A percentile compares a stretch with the other conserved stretches of the same genome.
Evolutionary conservation across 768 basidiomycete species (phyloP).

Genomic region (Crucibulum laeve): DNA sequence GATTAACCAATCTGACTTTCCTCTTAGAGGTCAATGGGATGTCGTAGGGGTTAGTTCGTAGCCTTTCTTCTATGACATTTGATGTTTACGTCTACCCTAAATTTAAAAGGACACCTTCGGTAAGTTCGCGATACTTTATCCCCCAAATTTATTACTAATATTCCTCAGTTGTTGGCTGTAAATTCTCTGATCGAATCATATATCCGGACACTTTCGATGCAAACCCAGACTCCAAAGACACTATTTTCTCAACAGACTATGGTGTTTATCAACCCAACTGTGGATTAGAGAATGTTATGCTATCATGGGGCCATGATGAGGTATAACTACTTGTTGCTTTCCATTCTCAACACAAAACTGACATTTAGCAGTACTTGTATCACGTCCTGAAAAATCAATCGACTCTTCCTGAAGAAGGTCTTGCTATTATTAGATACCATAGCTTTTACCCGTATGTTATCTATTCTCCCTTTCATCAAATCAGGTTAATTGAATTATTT

Average conservation of each 20-base stretch:
- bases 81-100: slow-evolving; percentile 1
- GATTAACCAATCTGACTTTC: not conserved
- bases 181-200: slow-evolving; percentile 69
- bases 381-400: slow-evolving; percentile 63
- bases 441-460: slow-evolving; percentile 73
- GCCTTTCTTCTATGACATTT: not conserved
- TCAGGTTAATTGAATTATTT: not conserved
- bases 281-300: slow-evolving; percentile 71
- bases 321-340: slow-evolving; percentile 22
- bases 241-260: slow-evolving; percentile 55
- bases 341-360: not conserved
- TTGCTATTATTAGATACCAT: slow-evolving; percentile 77
- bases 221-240: slow-evolving; percentile 58
- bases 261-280: slow-evolving; percentile 68
- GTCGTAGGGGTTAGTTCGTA: slow-evolving; percentile 62
- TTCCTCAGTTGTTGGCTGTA: slow-evolving; percentile 59
- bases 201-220: slow-evolving; percentile 59
- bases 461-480: slow-evolving; percentile 3
- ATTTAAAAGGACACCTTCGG: slow-evolving; percentile 24
- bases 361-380: slow-evolving; percentile 65
- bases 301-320: slow-evolving; percentile 82
- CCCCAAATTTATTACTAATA: not conserved
- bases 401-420: slow-evolving; percentile 57
- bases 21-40: slow-evolving; percentile 67
- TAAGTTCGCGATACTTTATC: slow-evolving; percentile 4